A percentile compares a stretch with the other conserved stretches of the same genome.
Conservation (phyloP, 371 early-diverging fungal genomes). For the Mortierella sp. region DNA sequence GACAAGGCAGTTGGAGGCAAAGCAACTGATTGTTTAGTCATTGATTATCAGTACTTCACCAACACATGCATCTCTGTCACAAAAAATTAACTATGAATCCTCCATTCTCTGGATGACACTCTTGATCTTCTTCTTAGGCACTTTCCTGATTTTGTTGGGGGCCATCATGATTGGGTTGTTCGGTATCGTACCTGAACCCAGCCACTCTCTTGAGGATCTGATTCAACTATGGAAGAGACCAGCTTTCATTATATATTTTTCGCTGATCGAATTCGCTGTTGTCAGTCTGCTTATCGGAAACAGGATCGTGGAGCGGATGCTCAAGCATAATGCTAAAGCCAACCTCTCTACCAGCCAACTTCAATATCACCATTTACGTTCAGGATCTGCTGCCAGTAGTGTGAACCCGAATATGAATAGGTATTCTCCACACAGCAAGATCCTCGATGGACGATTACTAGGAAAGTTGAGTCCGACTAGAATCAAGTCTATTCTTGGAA, state of each 20-base stretch:
- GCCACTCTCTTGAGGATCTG: slow-evolving; percentile 79
- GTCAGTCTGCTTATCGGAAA: slow-evolving; percentile 64
- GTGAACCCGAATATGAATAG: slow-evolving; percentile 12
- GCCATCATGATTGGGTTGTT: slow-evolving; percentile 80
- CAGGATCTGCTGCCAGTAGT: slow-evolving; percentile 14
- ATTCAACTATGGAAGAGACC: slow-evolving; percentile 78
- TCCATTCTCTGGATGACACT: not conserved
- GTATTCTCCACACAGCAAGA: slow-evolving; percentile 10
- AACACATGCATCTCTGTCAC: not conserved
- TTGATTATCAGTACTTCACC: not conserved
- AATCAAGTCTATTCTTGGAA: slow-evolving; percentile 61
- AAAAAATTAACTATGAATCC: not conserved
- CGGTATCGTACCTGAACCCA: slow-evolving; percentile 82
- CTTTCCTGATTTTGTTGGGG: slow-evolving; percentile 77
- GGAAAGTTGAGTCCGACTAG: slow-evolving; percentile 58
- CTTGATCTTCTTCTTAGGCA: slow-evolving; percentile 65
- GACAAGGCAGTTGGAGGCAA: not conserved
- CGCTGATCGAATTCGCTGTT: slow-evolving; percentile 68
- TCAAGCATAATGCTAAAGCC: slow-evolving; percentile 40
- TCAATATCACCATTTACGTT: slow-evolving; percentile 9
- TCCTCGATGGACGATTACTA: slow-evolving; percentile 23
- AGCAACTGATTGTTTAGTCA: not conserved
- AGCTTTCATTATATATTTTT: slow-evolving; percentile 80
- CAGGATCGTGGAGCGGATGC: slow-evolving; percentile 62
- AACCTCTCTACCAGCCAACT: slow-evolving; percentile 12